Percentiles rank a stretch among this genome's conserved stretches.
Evolutionary conservation across 345 rosid genomes (phyloP).

Genomic region (Lepidium didymum): DNA sequence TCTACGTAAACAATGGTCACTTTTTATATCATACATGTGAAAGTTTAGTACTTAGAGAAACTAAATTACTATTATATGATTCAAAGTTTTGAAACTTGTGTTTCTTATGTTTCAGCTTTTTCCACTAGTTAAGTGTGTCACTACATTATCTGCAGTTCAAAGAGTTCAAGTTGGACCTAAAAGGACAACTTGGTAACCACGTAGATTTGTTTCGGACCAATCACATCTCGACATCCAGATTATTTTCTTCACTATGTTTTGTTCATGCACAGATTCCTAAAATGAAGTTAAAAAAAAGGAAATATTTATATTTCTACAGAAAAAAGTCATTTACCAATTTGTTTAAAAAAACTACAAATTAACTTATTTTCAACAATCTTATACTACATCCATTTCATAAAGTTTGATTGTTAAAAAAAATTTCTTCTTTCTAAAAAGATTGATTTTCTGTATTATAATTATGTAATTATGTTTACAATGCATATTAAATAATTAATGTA

Average conservation of each 20-base stretch:
- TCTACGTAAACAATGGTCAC: neutral
- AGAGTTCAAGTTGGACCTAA: neutral
- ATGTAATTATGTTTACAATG: too few relatives aligned
- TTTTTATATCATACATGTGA: neutral
- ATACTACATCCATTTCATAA: too few relatives aligned
- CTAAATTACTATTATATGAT: neutral
- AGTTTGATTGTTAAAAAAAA: too few relatives aligned
- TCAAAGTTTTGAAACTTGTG: neutral
- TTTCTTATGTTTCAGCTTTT: neutral
- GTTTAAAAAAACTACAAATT: too few relatives aligned
- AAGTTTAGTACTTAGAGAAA: neutral
- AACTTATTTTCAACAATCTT: too few relatives aligned
- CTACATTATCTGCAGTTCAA: neutral
- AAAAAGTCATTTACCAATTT: too few relatives aligned
- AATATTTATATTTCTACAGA: too few relatives aligned
- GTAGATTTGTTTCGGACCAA: conserved; percentile 17
- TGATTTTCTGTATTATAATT: too few relatives aligned
- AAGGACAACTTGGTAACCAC: conserved; percentile 14
- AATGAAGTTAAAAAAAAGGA: neutral
- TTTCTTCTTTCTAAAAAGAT: too few relatives aligned
- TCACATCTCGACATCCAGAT: conserved; percentile 2
- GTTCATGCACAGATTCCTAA: too few relatives aligned
- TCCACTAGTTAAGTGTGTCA: neutral
- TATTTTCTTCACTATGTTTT: neutral
- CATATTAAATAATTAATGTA: too few relatives aligned